Evolutionary conservation across 805 yeast species (phyloP).

Genomic region (Metahyphopichia silvanorum): DNA sequence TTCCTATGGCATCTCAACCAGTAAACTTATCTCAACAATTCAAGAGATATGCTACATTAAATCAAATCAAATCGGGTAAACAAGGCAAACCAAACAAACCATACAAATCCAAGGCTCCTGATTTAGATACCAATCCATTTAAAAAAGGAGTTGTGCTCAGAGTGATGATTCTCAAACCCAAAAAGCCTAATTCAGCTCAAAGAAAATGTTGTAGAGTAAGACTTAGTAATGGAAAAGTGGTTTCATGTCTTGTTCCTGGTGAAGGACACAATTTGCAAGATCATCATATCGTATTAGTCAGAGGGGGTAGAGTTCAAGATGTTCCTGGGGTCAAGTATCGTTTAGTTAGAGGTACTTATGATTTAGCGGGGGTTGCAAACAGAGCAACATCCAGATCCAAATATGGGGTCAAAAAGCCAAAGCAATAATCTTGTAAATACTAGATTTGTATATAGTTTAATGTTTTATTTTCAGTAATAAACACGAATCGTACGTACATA

Average conservation of each 20-base stretch:
- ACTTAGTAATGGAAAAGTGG: conserved; percentile 81
- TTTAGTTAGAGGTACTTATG: conserved; percentile 88
- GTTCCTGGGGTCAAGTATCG: conserved; percentile 97
- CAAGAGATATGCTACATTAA: conserved; percentile 64
- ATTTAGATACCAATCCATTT: conserved; percentile 78
- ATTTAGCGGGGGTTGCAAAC: conserved; percentile 92
- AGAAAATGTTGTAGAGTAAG: conserved; percentile 96
- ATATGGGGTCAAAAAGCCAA: conserved; percentile 89
- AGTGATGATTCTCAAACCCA: conserved; percentile 94
- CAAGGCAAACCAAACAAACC: conserved; percentile 50
- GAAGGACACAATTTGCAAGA: conserved; percentile 99
- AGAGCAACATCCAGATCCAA: conserved; percentile 86
- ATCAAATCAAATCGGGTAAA: conserved; percentile 71
- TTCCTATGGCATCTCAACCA: conserved; percentile 10
- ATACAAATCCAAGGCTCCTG: conserved; percentile 64
- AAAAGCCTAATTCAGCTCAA: conserved; percentile 97
- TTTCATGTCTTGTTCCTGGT: conserved; percentile 95
- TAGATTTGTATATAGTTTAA: not conserved
- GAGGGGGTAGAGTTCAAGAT: conserved; percentile 99
- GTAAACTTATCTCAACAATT: conserved; percentile 20
- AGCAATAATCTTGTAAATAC: conserved; percentile 13
- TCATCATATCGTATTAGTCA: conserved; percentile 89
- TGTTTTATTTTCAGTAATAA: no score
- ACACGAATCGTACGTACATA: not conserved
- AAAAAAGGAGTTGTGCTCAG: conserved; percentile 90